phyloP scores from a whole-genome alignment of 768 basidiomycete species.

The Tephrocybe rancida region DNA sequence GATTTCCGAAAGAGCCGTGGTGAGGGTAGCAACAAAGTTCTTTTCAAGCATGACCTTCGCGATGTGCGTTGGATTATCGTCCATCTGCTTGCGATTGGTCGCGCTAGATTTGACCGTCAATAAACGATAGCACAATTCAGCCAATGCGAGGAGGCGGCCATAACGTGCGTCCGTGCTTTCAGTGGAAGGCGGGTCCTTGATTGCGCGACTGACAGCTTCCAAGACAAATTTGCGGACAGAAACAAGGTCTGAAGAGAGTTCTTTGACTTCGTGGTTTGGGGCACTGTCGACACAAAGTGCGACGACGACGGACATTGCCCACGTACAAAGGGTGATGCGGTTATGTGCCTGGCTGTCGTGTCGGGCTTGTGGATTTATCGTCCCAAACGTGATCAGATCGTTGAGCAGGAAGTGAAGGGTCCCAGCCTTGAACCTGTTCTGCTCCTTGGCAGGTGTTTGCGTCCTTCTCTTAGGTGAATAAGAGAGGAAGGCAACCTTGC shows the following conservation, averaged over 20 bases:
- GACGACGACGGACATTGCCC: constrained; percentile 89
- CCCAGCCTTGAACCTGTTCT: constrained; percentile 58
- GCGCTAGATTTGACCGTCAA: constrained; percentile 77
- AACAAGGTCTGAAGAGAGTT: constrained; percentile 76
- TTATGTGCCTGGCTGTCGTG: constrained; percentile 56
- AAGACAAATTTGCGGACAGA: constrained; percentile 92
- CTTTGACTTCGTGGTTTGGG: constrained; percentile 68
- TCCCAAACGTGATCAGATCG: constrained; percentile 80
- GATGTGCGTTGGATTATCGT: constrained; percentile 86
- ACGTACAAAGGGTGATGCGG: constrained; percentile 70
- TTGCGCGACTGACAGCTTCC: constrained; percentile 82
- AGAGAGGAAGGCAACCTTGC: constrained; percentile 87
- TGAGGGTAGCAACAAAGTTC: constrained; percentile 88
- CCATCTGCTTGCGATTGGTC: constrained; percentile 55
- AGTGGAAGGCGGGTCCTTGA: constrained; percentile 72
- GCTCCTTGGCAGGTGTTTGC: constrained; percentile 67
- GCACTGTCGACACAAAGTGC: constrained; percentile 91
- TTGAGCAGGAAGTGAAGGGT: constrained; percentile 82
- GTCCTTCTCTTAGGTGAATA: constrained; percentile 70
- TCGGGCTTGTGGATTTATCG: constrained; percentile 66
- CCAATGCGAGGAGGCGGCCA: constrained; percentile 83
- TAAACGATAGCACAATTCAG: constrained; percentile 86
- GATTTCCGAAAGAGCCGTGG: constrained; percentile 85
- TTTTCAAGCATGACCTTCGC: constrained; percentile 99
- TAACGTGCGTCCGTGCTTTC: constrained; percentile 78